phyloP scores from a whole-genome alignment of 2,329 filamentous ascomycete species.

The Aspergillus floridensis region DNA sequence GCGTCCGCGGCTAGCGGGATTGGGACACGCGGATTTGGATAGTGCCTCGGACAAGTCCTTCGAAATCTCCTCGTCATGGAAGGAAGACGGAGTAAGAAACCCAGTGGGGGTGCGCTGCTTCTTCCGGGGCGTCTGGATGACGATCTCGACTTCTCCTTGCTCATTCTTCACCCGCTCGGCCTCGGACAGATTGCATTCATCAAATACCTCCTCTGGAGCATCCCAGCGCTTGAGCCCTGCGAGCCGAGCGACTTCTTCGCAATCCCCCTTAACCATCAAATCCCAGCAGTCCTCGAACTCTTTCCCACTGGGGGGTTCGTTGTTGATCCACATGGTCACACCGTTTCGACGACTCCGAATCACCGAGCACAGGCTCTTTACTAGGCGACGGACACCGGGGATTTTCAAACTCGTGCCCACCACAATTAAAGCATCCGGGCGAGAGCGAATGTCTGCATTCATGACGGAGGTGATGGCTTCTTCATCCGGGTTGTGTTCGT shows the following conservation, averaged over 20 bases:
- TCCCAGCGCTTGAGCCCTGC: constrained; percentile 62
- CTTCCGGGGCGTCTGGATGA: constrained; percentile 42
- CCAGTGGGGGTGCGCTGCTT: constrained; percentile 32
- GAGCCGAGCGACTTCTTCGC: constrained; percentile 79
- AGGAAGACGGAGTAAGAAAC: constrained; percentile 45
- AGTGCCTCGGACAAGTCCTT: constrained; percentile 8
- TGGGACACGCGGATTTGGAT: constrained; percentile 24
- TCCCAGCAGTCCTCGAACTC: constrained; percentile 95
- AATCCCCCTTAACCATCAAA: constrained; percentile 79
- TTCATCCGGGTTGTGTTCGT: constrained; percentile 93
- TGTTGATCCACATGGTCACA: constrained; percentile 91
- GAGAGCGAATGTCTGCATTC: constrained; percentile 75
- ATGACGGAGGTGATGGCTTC: constrained; percentile 93
- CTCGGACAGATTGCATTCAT: constrained; percentile 46
- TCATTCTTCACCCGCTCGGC: constrained; percentile 43
- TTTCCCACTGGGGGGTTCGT: constrained; percentile 74
- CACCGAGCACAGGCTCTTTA: constrained; percentile 83
- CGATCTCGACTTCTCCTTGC: constrained; percentile 39
- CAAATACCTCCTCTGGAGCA: constrained; percentile 45
- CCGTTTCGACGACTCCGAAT: constrained; percentile 76
- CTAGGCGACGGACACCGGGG: constrained; percentile 83
- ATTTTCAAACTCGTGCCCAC: constrained; percentile 96
- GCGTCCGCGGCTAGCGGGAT: constrained; percentile 32
- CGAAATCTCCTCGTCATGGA: constrained; percentile 35
- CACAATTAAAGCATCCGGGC: constrained; percentile 89